phyloP scores from a whole-genome alignment of 2,329 filamentous ascomycete species.

The Calonectria crousiana region DNA sequence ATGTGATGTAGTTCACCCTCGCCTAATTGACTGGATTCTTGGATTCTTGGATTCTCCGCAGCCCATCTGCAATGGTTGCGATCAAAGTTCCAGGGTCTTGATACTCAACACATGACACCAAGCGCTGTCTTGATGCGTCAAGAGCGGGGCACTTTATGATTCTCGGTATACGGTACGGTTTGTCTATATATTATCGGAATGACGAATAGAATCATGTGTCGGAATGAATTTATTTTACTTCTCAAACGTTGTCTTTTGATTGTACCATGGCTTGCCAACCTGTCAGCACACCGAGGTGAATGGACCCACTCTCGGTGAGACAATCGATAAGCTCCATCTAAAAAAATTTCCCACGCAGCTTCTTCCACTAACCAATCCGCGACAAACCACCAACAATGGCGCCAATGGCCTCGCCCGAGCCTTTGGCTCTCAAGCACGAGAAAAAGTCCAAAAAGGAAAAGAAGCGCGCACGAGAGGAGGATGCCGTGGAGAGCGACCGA shows the following conservation, averaged over 20 bases:
- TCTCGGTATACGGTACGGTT: background rate
- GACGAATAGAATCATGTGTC: too few species aligned
- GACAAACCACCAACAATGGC: slow-evolving; percentile 47
- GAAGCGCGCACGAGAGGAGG: slow-evolving; percentile 61
- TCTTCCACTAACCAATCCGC: slow-evolving; percentile 27
- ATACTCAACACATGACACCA: slow-evolving; percentile 48
- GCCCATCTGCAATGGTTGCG: slow-evolving; percentile 73
- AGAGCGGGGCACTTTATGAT: background rate
- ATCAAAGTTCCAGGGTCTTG: slow-evolving; percentile 73
- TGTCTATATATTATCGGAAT: too few species aligned
- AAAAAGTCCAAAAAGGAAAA: slow-evolving; percentile 59
- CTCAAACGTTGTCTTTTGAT: background rate
- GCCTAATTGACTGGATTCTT: slow-evolving; percentile 68
- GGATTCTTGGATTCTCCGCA: slow-evolving; percentile 65
- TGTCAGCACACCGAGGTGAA: slow-evolving; percentile 1
- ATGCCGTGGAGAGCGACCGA: slow-evolving; percentile 55
- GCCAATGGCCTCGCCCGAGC: slow-evolving; percentile 48
- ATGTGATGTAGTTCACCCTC: slow-evolving; percentile 74
- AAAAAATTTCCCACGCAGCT: slow-evolving; percentile 38
- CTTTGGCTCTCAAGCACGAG: slow-evolving; percentile 48
- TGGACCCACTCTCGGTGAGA: slow-evolving; percentile 25
- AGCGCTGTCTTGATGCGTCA: background rate
- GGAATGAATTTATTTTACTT: background rate
- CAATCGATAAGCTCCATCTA: slow-evolving; percentile 38
- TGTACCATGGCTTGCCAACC: too few species aligned